phyloP scores from a whole-genome alignment of 225 moss, liverwort and hornwort species.

The Ulota crispa region DNA sequence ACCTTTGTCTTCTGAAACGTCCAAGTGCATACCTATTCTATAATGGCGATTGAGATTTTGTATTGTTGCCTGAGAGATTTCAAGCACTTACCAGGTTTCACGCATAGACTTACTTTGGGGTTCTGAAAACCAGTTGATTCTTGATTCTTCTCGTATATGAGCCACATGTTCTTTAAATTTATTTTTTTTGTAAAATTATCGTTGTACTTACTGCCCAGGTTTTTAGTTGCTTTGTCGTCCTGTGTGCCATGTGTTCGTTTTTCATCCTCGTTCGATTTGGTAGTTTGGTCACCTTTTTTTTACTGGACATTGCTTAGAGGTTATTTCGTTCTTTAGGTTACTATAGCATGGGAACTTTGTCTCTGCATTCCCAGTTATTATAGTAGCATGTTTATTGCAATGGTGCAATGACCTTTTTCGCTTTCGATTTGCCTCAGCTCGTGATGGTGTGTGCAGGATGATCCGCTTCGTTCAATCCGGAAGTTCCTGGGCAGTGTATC shows the following conservation, averaged over 20 bases:
- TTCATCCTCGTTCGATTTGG: neutral
- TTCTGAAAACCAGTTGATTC: constrained; percentile 1
- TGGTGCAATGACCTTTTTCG: neutral
- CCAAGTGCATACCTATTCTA: neutral
- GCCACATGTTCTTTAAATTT: neutral
- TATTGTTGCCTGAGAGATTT: neutral
- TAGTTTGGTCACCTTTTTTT: neutral
- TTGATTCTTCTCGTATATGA: neutral
- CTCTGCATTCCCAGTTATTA: neutral
- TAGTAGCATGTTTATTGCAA: neutral
- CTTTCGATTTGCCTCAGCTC: neutral
- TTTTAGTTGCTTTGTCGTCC: neutral
- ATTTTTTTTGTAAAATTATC: neutral
- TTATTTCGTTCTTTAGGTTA: neutral
- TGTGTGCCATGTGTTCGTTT: neutral
- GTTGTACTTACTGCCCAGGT: neutral
- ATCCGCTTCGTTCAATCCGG: constrained; percentile 59
- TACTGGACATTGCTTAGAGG: neutral
- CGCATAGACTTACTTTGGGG: neutral
- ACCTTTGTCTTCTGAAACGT: neutral
- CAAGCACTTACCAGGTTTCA: neutral
- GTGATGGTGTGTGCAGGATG: constrained; percentile 38
- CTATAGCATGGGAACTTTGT: neutral
- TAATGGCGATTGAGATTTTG: constrained; percentile 7
- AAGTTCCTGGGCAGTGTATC: constrained; percentile 51